phyloP scores from a whole-genome alignment of 345 rosid genomes.

The Moringa oleifera region DNA sequence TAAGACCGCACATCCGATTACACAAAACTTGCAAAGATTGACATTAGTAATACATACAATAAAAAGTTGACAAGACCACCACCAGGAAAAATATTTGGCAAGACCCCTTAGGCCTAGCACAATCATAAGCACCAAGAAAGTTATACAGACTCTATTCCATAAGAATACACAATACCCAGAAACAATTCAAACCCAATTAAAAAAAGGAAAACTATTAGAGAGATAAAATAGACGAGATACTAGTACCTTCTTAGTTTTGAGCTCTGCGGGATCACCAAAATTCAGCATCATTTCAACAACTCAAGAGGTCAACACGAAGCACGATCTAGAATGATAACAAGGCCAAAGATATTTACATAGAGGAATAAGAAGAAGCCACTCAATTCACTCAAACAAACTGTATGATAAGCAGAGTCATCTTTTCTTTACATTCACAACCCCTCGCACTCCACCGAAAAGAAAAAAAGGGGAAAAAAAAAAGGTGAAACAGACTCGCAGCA shows the following conservation, averaged over 20 bases:
- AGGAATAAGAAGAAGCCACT: neutral
- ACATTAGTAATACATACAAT: too few species aligned
- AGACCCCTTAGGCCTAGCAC: neutral
- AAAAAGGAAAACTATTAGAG: neutral
- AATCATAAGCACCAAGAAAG: too few species aligned
- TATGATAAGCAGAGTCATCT: neutral
- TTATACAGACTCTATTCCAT: neutral
- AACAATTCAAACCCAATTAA: too few species aligned
- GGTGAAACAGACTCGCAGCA: too few species aligned
- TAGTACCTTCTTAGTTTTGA: conserved; percentile 43
- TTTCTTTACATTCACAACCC: neutral
- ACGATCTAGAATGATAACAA: neutral
- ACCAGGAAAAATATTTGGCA: too few species aligned
- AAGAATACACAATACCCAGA: neutral
- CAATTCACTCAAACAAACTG: neutral
- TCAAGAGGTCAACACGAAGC: neutral
- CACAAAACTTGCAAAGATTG: too few species aligned
- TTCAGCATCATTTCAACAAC: conserved; percentile 38
- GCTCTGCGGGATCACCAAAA: conserved; percentile 34
- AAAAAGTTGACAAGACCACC: neutral
- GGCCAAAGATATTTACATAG: neutral
- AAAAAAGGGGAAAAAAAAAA: too few species aligned
- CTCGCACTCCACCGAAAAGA: too few species aligned
- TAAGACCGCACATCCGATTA: too few species aligned
- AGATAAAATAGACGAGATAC: neutral